Conservation (phyloP, 2,329 filamentous ascomycete genomes). For the Fusarium sp. region DNA sequence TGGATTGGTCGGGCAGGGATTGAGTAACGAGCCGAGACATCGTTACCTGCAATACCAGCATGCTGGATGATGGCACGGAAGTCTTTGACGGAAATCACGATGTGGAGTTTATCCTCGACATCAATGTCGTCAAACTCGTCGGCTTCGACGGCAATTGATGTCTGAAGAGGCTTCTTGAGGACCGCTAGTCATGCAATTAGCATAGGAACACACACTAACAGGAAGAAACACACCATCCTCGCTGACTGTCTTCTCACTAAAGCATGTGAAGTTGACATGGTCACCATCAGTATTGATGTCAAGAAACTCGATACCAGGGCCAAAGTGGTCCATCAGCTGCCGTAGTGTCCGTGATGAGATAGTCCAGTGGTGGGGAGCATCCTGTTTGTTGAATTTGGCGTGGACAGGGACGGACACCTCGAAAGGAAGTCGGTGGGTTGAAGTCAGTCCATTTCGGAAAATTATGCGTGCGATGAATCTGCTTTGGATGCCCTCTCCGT, state of each 20-base stretch:
- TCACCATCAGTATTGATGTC: slow-evolving; percentile 82
- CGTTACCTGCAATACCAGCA: slow-evolving; percentile 76
- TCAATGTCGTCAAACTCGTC: slow-evolving; percentile 82
- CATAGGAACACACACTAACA: background rate
- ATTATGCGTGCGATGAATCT: slow-evolving; percentile 80
- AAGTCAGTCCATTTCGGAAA: slow-evolving; percentile 81
- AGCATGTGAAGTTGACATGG: slow-evolving; percentile 82
- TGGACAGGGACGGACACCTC: slow-evolving; percentile 80
- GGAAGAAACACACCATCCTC: slow-evolving; percentile 57
- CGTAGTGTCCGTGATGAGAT: slow-evolving; percentile 78
- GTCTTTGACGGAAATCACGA: slow-evolving; percentile 85
- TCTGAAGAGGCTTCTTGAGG: slow-evolving; percentile 83
- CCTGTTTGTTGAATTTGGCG: slow-evolving; percentile 77
- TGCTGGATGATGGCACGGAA: slow-evolving; percentile 84
- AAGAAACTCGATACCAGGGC: slow-evolving; percentile 82
- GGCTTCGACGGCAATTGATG: slow-evolving; percentile 80
- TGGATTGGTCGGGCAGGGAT: slow-evolving; percentile 78
- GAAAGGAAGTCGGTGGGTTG: slow-evolving; percentile 81
- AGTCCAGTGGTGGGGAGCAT: slow-evolving; percentile 77
- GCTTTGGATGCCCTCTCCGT: slow-evolving; percentile 77
- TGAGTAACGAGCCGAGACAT: slow-evolving; percentile 77
- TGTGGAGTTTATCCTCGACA: slow-evolving; percentile 80
- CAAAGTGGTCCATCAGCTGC: slow-evolving; percentile 84
- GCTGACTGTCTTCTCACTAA: slow-evolving; percentile 81
- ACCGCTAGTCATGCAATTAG: slow-evolving; percentile 64